Evolutionary conservation across 2,329 filamentous ascomycete genomes (phyloP), one percentile per base, ranked within the genome.

Genomic region (Fusarium pseudograminearum): DNA sequence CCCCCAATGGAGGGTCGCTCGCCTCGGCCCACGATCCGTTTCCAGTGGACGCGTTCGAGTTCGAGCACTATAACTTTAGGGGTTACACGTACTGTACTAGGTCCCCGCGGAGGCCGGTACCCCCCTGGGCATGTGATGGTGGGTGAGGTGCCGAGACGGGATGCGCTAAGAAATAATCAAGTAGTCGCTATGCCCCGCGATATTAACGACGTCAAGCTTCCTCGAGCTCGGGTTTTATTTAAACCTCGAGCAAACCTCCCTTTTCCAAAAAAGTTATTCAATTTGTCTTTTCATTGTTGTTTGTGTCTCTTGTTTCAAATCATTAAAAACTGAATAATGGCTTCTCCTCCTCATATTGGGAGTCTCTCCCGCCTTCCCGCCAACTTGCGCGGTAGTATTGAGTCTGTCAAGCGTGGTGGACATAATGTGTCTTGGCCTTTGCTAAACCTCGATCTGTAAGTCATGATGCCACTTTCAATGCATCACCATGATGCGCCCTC

Each of bases 321-420:
- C 20, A 18, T 11, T 11, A n/a, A 26, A 14, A 36, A 46, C 36
- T 20, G 40, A 30, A 45, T 30, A 26, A 71, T 71, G 68, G 26
- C 68, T 59, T 42, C 68, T 58, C 54, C 66, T 57, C 38, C 67
- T 74, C 82, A 69, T 56, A 90, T 90, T 86, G 86, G 89, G 68
- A 90, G 90, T 76, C 89, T 87, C 65, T 91, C 90, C 72, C 86
- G 90, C 76, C 88, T 93, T 79, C 90, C 91, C 73, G 83, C 91
- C 70, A 92, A 90, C 82, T 82, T 93, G 78, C 86, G 90, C 74
- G 90, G 91, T 76, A 86, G 87, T 78, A 85, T 92, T 76, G 85
- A 84, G 70, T 84, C 82, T 67, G 87, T 89, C 75, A 89, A 88
- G 80, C 85, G 84, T 64, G 83, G 84, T 57, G 82, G 85, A 65